phyloP scores from a whole-genome alignment of 1,284 basidiomycete genomes.

The Apiotrichum sp. region DNA sequence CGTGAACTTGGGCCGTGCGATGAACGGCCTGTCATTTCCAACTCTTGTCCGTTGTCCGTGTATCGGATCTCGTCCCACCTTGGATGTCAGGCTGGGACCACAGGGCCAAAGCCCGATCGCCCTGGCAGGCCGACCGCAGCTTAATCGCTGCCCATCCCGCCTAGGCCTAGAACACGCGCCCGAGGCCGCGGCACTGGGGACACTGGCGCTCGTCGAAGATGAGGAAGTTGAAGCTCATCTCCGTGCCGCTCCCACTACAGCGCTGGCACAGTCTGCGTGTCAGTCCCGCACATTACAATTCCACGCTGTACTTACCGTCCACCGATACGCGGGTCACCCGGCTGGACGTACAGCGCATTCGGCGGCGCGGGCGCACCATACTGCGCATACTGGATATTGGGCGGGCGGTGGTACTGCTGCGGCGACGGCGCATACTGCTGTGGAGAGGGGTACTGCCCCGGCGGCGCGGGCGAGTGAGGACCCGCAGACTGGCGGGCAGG shows the following conservation, averaged over 20 bases:
- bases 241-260: slow-evolving; percentile 36
- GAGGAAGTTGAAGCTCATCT: slow-evolving; percentile 25
- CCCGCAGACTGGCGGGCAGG: slow-evolving; percentile 12
- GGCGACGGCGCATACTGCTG: slow-evolving; percentile 4
- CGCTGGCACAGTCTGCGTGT: slow-evolving; percentile 26
- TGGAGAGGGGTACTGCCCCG: too few species aligned
- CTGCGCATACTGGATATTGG: slow-evolving; percentile 16
- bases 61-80: too few species aligned
- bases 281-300: too few species aligned
- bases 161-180: slow-evolving; percentile 26
- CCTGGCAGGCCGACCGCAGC: neutral
- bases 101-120: neutral
- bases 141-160: neutral
- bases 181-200: slow-evolving; percentile 31
- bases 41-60: too few species aligned
- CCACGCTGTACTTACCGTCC: slow-evolving; percentile 28
- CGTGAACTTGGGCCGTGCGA: too few species aligned
- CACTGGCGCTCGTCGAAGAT: slow-evolving; percentile 40
- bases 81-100: too few species aligned
- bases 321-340: slow-evolving; percentile 44
- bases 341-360: slow-evolving; percentile 32
- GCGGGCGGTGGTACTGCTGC: slow-evolving; percentile 8
- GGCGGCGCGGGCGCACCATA: slow-evolving; percentile 17
- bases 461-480: neutral
- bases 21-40: too few species aligned